These are phyloP conservation scores for Sporothrix brunneoviolacea DNA, from an alignment of 2,329 filamentous ascomycete species.

Conservation along the genomic window DNA sequence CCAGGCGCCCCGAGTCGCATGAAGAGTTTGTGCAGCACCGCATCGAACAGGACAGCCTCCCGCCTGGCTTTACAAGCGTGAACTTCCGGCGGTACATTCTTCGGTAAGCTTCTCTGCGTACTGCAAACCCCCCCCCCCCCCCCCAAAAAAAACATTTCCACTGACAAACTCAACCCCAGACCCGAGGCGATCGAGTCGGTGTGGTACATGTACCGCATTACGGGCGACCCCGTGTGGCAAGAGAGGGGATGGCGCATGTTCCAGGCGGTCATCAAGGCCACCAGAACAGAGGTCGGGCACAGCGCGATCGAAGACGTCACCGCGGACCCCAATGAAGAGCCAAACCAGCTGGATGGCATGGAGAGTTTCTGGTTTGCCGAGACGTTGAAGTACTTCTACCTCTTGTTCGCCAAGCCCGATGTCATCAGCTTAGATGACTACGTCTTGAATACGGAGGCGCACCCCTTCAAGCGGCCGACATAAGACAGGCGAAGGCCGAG, in stretches of 20 bases:
- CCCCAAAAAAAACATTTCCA: neutral
- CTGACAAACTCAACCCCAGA: constrained; percentile 32
- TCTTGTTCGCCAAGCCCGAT: constrained; percentile 65
- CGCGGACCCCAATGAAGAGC: constrained; percentile 22
- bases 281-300: constrained; percentile 60
- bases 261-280: constrained; percentile 59
- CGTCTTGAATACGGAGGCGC: constrained; percentile 60
- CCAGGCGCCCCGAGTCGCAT: constrained; percentile 41
- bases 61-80: constrained; percentile 45
- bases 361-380: constrained; percentile 89
- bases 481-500: constrained; percentile 9
- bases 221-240: constrained; percentile 66
- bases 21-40: constrained; percentile 44
- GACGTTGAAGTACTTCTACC: constrained; percentile 87
- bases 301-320: constrained; percentile 63
- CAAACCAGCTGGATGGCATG: constrained; percentile 55
- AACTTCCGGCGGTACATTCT: constrained; percentile 50
- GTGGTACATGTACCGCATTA: constrained; percentile 87
- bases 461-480: constrained; percentile 46
- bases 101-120: constrained; percentile 51
- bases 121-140: neutral
- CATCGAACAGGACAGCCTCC: constrained; percentile 39
- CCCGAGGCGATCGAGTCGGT: constrained; percentile 84
- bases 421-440: constrained; percentile 63
- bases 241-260: constrained; percentile 89